Base-by-base conservation (phyloP, 441 rosid genomes). In the Jatropha multifida region DNA sequence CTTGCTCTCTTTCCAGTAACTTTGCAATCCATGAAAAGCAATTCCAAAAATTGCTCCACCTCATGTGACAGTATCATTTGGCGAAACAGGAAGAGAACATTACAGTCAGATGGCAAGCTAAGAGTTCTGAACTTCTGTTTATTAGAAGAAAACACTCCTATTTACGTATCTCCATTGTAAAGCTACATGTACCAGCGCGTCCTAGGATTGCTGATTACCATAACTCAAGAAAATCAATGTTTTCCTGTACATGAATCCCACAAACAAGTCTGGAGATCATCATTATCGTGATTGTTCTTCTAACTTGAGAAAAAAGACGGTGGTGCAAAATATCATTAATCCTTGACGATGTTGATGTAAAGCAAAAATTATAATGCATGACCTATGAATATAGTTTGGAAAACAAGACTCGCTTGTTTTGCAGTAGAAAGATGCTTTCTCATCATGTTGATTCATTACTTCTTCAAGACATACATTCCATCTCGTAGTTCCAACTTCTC, bases 401-500 rank as follows among this genome's bases (percentile, higher is more conserved):
- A 38, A 17, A 63, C 32, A 32, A 32, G 32, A 65, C 81, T 78
- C 68, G 76, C 78, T 66, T 20, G 61, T 79, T 68, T 48, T 14
- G 54, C 44, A 38, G 72, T 56, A 3, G 41, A 54, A 17, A 0
- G 4, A 42, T 20, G 42, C 15, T 15, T 26, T 70, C 14, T 4
- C 7, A 64, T 44, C 32, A 46, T 61, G 27, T 49, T 51, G 6
- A 44, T 59, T 72, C 15, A 49, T 89, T 82, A 92, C 92, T 89
- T 94, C 89, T 91, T 96, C 82, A 91, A 82, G 78, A 85, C 81
- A 80, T 90, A 96, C 93, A 88, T 82, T 61, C 92, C 93, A 46
- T 94, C 96, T 86, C 88, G 83, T 10, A 92, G 78, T 83, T 96
- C 97, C 69, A 94, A 79, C 86, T 90, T 96, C 89, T 96, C 98